Evolutionary conservation across 306 rosid species (phyloP), one percentile per base, ranked within the genome.

Genomic region (Pyrus betulifolia): DNA sequence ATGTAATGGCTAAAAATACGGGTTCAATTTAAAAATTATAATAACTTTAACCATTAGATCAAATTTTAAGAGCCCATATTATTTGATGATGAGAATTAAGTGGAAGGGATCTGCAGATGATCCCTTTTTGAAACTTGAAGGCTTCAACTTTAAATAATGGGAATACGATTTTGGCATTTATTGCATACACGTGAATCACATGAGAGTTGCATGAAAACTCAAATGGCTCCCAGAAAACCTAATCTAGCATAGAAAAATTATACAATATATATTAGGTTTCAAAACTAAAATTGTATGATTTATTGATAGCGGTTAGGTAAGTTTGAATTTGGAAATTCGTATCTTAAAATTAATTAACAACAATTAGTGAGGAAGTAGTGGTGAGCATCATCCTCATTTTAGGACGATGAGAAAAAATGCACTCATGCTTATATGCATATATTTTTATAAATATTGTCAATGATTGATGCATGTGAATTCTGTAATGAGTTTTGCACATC

Each of bases 181-280:
- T 40, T 70, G 75, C 72, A 9, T 42, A 69, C 75, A 55, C 80
- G 52, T 57, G 78, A 78, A 69, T 79, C 86, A 75, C 86, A 65
- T 75, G 83, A 31, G 72, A 38, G 33, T 60, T 5, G 8, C 18
- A 51, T 8, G 31, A 46, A 69, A 23, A 0, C 35, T 52, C 27
- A 42, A 54, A 64, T 81, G 57, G 73, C 81, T 71, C 76, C 72
- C 75, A 68, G 21, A 69, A 49, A 9, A 35, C 21, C 40, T 31
- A 23, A 19, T 65, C 45, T 14, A 14, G 60, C 81, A 22, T 6
- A 4, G 27, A 33, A 44, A 44, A 46, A 42, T 33, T 4, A 77
- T 52, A 44, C 72, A 72, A 73, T 23, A 23, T 38, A 15, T 15
- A 49, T 49, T 28, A 72, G 69, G 49, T 54, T 61, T 45, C 52